phyloP scores from a whole-genome alignment of 1,284 basidiomycete genomes.

The Prillingera fragicola region DNA sequence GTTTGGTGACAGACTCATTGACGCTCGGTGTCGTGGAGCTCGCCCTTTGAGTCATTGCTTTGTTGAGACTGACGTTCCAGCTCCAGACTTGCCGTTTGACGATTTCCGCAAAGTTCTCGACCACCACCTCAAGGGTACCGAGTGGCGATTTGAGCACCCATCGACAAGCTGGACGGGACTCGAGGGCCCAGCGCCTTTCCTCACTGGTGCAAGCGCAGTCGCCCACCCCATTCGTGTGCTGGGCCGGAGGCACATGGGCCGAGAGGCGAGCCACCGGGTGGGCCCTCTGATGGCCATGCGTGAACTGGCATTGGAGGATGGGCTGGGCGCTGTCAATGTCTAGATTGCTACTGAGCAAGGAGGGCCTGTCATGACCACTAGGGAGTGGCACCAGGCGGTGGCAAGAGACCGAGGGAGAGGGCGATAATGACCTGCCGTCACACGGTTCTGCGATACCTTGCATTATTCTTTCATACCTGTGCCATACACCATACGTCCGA shows the following conservation, averaged over 20 bases:
- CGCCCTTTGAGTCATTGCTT: not conserved
- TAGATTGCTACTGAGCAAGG: no score
- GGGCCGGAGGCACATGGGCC: conserved; percentile 11
- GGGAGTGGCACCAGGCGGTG: no score
- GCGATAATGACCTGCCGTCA: no score
- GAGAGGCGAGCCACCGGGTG: conserved; percentile 2
- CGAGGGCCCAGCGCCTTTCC: not conserved
- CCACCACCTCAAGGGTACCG: conserved; percentile 32
- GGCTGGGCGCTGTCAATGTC: no score
- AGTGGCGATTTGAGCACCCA: conserved; percentile 32
- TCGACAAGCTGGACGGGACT: not conserved
- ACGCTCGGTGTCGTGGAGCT: not conserved
- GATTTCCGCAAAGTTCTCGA: conserved; percentile 32
- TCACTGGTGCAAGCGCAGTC: not conserved
- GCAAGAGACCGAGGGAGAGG: no score
- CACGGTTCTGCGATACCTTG: no score
- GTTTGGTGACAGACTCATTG: not conserved
- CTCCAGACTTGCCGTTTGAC: conserved; percentile 18
- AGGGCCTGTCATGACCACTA: no score
- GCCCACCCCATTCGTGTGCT: conserved; percentile 28
- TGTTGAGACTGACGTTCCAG: conserved; percentile 1
- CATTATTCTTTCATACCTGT: no score
- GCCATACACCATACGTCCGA: no score
- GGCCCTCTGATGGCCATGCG: conserved; percentile 3
- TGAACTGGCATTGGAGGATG: conserved; percentile 6